phyloP scores from a whole-genome alignment of 1,284 basidiomycete genomes.

The Entoloma clypeatum region DNA sequence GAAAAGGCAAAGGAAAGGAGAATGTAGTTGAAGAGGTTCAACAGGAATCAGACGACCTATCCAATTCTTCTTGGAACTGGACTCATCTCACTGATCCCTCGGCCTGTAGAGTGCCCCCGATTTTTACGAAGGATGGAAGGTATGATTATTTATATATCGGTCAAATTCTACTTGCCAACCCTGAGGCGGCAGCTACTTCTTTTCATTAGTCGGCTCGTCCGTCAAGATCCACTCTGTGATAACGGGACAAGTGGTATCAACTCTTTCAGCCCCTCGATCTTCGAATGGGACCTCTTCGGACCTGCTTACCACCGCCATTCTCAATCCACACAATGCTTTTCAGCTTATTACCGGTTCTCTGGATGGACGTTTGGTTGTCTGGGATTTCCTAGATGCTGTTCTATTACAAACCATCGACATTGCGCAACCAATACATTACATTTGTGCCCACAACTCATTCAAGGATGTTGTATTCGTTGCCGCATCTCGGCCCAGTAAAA shows the following conservation, averaged over 20 bases:
- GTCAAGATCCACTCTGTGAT: constrained; percentile 80
- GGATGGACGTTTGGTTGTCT: constrained; percentile 83
- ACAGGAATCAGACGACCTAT: constrained; percentile 12
- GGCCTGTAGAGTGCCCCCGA: constrained; percentile 61
- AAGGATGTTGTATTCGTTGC: constrained; percentile 71
- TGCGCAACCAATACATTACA: constrained; percentile 67
- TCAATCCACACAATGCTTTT: constrained; percentile 85
- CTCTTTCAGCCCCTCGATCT: constrained; percentile 52
- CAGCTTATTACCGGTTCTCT: constrained; percentile 86
- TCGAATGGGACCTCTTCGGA: constrained; percentile 44
- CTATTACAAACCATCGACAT: constrained; percentile 74
- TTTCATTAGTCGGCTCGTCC: constrained; percentile 71
- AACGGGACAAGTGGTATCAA: constrained; percentile 80
- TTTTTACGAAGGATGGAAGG: constrained; percentile 87
- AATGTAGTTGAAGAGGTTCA: constrained; percentile 12
- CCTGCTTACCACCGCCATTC: constrained; percentile 68
- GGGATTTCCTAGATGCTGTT: constrained; percentile 90
- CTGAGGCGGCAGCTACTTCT: constrained; percentile 69
- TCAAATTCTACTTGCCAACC: constrained; percentile 5
- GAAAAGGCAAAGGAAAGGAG: constrained; percentile 40
- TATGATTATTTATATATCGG: constrained; percentile 34
- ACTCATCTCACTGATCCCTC: constrained; percentile 67
- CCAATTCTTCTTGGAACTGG: constrained; percentile 61
- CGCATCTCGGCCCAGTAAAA: constrained; percentile 49
- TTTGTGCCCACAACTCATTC: constrained; percentile 66